Percentiles rank a stretch among this genome's conserved stretches.
Conservation (phyloP, 305 asterid species). For the Rubia tinctorum region DNA sequence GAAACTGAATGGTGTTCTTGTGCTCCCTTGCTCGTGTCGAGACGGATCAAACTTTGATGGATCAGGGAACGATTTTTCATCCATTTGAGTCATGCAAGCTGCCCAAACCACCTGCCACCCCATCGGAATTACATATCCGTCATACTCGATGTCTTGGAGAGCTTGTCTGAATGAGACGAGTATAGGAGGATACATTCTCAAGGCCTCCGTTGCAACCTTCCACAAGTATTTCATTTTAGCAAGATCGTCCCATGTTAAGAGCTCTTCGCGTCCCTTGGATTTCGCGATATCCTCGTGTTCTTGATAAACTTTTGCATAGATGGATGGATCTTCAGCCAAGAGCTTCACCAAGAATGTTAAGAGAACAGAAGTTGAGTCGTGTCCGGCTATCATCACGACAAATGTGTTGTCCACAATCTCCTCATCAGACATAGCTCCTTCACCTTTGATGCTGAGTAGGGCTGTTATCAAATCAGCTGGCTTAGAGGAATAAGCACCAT, state of each 20-base stretch:
- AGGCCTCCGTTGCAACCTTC: constrained; percentile 26
- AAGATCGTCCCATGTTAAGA: constrained; percentile 28
- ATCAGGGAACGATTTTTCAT: too few species aligned
- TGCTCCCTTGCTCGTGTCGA: constrained; percentile 23
- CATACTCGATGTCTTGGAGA: constrained; percentile 22
- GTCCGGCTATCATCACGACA: constrained; percentile 20
- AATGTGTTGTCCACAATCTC: constrained; percentile 27
- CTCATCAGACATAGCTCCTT: constrained; percentile 4
- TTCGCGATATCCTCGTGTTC: too few species aligned
- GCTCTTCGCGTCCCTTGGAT: constrained; percentile 11
- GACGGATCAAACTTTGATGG: constrained; percentile 3
- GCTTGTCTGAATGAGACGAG: constrained; percentile 6
- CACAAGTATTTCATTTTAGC: constrained; percentile 32
- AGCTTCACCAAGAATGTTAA: constrained; percentile 30
- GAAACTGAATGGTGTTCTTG: constrained; percentile 26
- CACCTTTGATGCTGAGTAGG: constrained; percentile 4
- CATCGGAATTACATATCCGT: constrained; percentile 4
- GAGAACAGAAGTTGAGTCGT: constrained; percentile 27
- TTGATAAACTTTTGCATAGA: constrained; percentile 14
- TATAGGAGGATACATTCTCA: constrained; percentile 25
- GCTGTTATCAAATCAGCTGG: constrained; percentile 5
- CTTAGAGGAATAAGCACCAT: not conserved
- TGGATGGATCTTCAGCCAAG: constrained; percentile 21
- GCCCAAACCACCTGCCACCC: not conserved
- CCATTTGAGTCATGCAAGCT: too few species aligned